Conservation (phyloP, 805 yeast species). For the Cyberlindnera euphorbiae region DNA sequence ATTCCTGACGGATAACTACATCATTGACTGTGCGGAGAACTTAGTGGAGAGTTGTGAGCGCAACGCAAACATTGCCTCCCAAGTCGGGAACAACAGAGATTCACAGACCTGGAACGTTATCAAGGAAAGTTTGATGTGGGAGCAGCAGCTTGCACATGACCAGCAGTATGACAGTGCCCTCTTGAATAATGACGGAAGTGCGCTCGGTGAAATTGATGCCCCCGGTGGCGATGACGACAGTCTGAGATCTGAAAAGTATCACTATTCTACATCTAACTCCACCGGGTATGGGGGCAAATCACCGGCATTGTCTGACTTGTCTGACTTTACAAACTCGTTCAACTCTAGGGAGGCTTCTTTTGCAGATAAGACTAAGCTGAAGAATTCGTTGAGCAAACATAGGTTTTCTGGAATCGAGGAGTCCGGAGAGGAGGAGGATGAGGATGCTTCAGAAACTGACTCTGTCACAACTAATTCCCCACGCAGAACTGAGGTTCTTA, state of each 20-base stretch:
- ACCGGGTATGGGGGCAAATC: constrained; percentile 25
- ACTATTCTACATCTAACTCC: constrained; percentile 27
- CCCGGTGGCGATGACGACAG: constrained; percentile 4
- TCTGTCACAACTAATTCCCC: constrained; percentile 4
- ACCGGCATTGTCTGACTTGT: constrained; percentile 25
- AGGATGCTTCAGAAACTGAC: constrained; percentile 3
- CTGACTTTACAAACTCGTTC: constrained; percentile 21
- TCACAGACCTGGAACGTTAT: constrained; percentile 61
- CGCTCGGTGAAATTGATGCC: no score
- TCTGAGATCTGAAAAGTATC: constrained; percentile 17
- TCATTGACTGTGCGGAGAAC: constrained; percentile 41
- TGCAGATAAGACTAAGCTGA: constrained; percentile 3
- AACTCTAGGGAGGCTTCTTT: constrained; percentile 14
- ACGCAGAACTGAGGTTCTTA: constrained; percentile 17
- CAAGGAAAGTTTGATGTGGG: constrained; percentile 42
- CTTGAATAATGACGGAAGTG: no score
- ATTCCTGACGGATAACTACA: constrained; percentile 44
- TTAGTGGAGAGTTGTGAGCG: constrained; percentile 46
- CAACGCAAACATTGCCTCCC: constrained; percentile 53
- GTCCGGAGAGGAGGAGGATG: constrained; percentile 14
- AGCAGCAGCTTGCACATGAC: constrained; percentile 15
- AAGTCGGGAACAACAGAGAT: constrained; percentile 46
- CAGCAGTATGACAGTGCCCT: no score
- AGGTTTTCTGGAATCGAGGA: constrained; percentile 19
- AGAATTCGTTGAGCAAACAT: constrained; percentile 15